Conservation (phyloP, 1,284 basidiomycete species). For the Sanghuangporus weigelae region DNA sequence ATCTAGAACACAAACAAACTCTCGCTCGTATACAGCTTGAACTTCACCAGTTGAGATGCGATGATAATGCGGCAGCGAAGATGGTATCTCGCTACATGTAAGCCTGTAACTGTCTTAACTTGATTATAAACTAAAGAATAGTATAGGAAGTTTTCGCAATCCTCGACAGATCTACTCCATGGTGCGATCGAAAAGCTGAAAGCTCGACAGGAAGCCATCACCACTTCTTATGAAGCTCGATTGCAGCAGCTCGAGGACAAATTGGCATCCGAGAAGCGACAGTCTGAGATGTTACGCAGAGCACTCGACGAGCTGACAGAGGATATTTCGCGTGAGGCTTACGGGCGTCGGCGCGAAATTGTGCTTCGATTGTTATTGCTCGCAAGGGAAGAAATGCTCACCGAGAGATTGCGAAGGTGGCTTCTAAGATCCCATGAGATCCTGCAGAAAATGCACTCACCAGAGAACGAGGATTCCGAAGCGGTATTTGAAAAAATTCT, state of each 20-base stretch:
- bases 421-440: conserved; percentile 44
- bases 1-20: conserved; percentile 38
- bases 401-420: conserved; percentile 54
- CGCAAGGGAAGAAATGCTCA: conserved; percentile 59
- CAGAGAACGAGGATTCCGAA: conserved; percentile 22
- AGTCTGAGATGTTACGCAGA: conserved; percentile 46
- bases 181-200: conserved; percentile 55
- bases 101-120: conserved; percentile 22
- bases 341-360: conserved; percentile 72
- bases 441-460: conserved; percentile 22
- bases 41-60: conserved; percentile 56
- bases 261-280: conserved; percentile 37
- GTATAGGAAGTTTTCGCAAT: conserved; percentile 79
- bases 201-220: conserved; percentile 58
- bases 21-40: conserved; percentile 46
- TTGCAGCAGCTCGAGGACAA: conserved; percentile 40
- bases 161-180: conserved; percentile 68
- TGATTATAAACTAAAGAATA: conserved; percentile 12
- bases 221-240: conserved; percentile 47
- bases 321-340: conserved; percentile 69
- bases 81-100: conserved; percentile 89
- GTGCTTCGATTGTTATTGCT: conserved; percentile 63
- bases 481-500: conserved; percentile 35
- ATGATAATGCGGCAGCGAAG: conserved; percentile 74
- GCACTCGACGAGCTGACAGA: conserved; percentile 71